These are phyloP conservation scores for Cryptosporidium parvum DNA, from an alignment of 169 alveolate genomes.

Conservation along the genomic window DNA sequence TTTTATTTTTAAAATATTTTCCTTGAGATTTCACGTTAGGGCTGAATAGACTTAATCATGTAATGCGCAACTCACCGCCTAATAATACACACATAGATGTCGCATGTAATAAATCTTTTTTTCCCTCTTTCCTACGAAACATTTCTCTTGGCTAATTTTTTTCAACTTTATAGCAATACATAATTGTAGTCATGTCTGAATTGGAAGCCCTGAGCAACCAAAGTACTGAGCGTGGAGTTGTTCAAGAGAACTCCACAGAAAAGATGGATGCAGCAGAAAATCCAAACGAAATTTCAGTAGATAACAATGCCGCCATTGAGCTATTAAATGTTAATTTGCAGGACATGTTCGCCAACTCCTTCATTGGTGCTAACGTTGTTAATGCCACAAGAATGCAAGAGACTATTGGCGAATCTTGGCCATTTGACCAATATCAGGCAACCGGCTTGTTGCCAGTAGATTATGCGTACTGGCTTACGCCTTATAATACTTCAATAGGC, in stretches of 20 bases:
- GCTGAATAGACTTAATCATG: constrained; percentile 35
- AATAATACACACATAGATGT: constrained; percentile 57
- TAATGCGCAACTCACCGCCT: constrained; percentile 19
- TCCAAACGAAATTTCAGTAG: constrained; percentile 62
- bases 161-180: neutral
- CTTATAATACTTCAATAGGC: constrained; percentile 71
- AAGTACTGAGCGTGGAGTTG: constrained; percentile 1
- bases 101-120: constrained; percentile 65
- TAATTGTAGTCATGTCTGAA: constrained; percentile 17
- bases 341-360: constrained; percentile 74
- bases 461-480: constrained; percentile 76
- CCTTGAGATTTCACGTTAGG: neutral
- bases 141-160: neutral
- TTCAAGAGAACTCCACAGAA: neutral
- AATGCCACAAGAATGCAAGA: constrained; percentile 76
- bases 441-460: constrained; percentile 76
- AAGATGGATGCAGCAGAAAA: neutral
- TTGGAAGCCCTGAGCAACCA: constrained; percentile 16
- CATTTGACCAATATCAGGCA: constrained; percentile 77
- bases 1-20: neutral
- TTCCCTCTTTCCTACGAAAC: neutral
- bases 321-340: constrained; percentile 69
- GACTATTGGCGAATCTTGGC: constrained; percentile 77
- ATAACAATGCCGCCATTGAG: constrained; percentile 74
- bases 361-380: constrained; percentile 71